Base-by-base conservation (phyloP, 1,284 basidiomycete genomes). In the Pyrrhoderma lamaoense region DNA sequence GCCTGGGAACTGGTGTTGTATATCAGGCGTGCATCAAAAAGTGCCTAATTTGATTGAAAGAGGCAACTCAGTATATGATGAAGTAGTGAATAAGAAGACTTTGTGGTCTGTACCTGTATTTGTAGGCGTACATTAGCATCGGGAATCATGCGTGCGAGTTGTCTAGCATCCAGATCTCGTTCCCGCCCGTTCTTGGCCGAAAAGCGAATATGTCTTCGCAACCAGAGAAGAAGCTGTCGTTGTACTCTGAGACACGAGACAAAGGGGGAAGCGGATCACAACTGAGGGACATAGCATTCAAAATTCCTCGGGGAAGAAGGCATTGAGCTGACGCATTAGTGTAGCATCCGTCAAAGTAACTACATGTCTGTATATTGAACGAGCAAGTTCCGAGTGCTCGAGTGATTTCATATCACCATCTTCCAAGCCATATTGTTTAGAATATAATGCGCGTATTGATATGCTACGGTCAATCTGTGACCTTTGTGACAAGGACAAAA, bases 211-310 rank as follows among this genome's bases (percentile, higher is more conserved):
- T 62, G 53, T 84, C 79, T 51, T 81, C 79, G 3, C 76, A 68
- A 1, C 78, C 79, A 4, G 64, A 66, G 69, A 94, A 93, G 69
- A 91, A 94, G 19, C 65, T 67, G 1, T 74, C 68, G 55, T 91
- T 74, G 65, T 94, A 94, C 25, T 61, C 61, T 21, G 72, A 84
- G 3, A 79, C 62, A 2, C 74, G 68, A 1, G 75, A 74, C 2
- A 65, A 67, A 0, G 91, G 89, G 0, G 89, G 88, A 1, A 93
- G 68, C 0, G 90, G 90, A 62, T 94, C 91, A 58, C 85, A 93
- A 2, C 84, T 79, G 47, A 90, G 69, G 14, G 78, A 71, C 56
- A 79, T 76, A 11, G 66, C 65, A 16, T 70, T 63, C n/a, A 75
- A 63, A 7, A 80, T 65, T 2, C 67, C 58, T 1, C 73, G 70